These are phyloP conservation scores for Zygotorulaspora florentina DNA, from an alignment of 805 yeast genomes.

Conservation along the genomic window DNA sequence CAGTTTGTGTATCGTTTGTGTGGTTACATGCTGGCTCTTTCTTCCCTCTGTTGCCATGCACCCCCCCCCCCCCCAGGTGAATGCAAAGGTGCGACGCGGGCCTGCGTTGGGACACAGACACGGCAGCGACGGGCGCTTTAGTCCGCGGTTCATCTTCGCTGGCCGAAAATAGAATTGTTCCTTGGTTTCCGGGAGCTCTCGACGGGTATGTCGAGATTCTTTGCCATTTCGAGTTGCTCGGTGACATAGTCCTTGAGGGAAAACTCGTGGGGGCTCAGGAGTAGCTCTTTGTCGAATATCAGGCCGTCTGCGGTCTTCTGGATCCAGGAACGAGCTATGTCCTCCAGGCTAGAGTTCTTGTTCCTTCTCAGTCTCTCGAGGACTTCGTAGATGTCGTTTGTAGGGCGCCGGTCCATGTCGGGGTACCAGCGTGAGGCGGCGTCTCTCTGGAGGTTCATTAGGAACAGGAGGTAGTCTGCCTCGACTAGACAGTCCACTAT, in stretches of 20 bases:
- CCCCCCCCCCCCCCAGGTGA: no score
- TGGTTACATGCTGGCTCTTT: no score
- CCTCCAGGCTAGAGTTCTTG: conserved; percentile 32
- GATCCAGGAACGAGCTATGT: conserved; percentile 40
- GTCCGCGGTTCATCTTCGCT: neutral
- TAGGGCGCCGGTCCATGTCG: conserved; percentile 36
- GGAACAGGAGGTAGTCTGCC: conserved; percentile 77
- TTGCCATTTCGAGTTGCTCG: neutral
- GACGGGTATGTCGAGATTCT: neutral
- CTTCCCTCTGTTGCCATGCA: no score
- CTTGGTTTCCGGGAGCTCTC: neutral
- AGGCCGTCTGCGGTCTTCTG: conserved; percentile 42
- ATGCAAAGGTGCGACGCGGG: no score
- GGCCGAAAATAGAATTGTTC: neutral
- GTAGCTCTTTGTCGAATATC: conserved; percentile 25
- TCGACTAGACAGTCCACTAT: conserved; percentile 79
- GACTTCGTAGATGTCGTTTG: conserved; percentile 40
- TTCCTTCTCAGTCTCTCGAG: conserved; percentile 17
- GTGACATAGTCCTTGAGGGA: conserved; percentile 8
- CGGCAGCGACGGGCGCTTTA: neutral
- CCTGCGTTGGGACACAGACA: neutral
- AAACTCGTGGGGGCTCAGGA: conserved; percentile 19
- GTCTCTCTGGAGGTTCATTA: conserved; percentile 56
- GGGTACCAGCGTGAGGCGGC: conserved; percentile 15
- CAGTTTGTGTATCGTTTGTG: no score